These are phyloP conservation scores for Mycosphaerelloides madeirae DNA, from an alignment of 2,329 filamentous ascomycete genomes.

Conservation along the genomic window DNA sequence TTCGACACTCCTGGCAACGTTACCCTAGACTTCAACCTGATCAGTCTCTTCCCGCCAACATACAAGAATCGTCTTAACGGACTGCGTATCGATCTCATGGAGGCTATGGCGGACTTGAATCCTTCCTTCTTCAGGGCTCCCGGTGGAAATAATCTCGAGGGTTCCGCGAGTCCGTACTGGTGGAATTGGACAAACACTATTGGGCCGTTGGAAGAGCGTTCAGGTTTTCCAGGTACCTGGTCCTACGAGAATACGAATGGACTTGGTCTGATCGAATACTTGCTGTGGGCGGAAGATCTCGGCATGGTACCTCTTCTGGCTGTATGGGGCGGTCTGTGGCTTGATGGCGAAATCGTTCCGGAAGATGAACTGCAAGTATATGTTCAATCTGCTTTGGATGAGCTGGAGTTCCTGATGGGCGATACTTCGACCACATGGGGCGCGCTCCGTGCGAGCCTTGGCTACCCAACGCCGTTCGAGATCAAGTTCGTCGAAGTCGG, in stretches of 20 bases:
- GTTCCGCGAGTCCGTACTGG: conserved; percentile 32
- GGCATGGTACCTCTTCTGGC: conserved; percentile 42
- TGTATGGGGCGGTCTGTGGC: conserved; percentile 54
- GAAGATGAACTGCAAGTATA: conserved; percentile 44
- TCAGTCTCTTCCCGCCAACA: conserved; percentile 52
- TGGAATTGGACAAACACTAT: conserved; percentile 51
- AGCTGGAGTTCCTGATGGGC: conserved; percentile 61
- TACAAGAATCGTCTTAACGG: conserved; percentile 52
- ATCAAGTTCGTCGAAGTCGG: conserved; percentile 62
- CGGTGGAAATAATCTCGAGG: conserved; percentile 55
- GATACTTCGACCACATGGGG: conserved; percentile 53
- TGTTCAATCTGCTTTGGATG: conserved; percentile 57
- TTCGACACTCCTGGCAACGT: conserved; percentile 34
- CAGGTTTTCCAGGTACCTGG: conserved; percentile 55
- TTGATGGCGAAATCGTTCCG: conserved; percentile 47
- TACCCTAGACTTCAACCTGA: conserved; percentile 48
- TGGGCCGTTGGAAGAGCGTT: conserved; percentile 50
- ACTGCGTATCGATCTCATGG: conserved; percentile 46
- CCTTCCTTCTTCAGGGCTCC: conserved; percentile 56
- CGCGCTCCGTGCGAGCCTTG: conserved; percentile 53
- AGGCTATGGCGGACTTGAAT: conserved; percentile 32
- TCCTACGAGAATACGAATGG: conserved; percentile 59
- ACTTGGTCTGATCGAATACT: conserved; percentile 59
- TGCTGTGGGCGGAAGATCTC: conserved; percentile 54
- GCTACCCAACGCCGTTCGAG: conserved; percentile 57